A percentile compares a stretch with the other conserved stretches of the same genome.
phyloP scores from a whole-genome alignment of 495 filamentous ascomycete species.

The Aspergillus asperescens region DNA sequence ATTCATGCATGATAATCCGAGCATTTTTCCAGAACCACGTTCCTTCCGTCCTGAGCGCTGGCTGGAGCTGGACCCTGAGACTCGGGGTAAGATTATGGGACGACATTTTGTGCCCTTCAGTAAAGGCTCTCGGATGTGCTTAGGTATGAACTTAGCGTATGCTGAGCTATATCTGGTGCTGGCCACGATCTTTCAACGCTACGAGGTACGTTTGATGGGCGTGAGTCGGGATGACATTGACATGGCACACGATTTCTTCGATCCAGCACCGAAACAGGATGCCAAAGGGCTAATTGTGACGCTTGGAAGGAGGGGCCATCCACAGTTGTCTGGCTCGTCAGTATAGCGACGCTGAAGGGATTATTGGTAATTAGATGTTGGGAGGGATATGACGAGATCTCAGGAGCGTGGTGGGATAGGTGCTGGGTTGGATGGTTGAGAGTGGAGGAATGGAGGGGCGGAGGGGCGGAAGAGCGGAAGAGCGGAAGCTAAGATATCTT shows the following conservation, averaged over 20 bases:
- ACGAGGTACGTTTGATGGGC: constrained; percentile 30
- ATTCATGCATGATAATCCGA: constrained; percentile 7
- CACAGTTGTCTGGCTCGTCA: too few relatives aligned
- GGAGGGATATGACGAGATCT: too few relatives aligned
- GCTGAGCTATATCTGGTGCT: constrained; percentile 33
- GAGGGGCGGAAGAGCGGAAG: too few relatives aligned
- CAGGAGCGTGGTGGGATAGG: too few relatives aligned
- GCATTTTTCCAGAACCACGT: background rate
- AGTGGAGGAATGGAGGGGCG: too few relatives aligned
- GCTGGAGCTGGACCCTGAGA: background rate
- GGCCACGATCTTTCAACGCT: constrained; percentile 26
- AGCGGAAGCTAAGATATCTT: too few relatives aligned
- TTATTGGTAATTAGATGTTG: too few relatives aligned
- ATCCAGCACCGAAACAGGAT: constrained; percentile 28
- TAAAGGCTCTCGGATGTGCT: constrained; percentile 8
- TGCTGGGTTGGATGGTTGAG: too few relatives aligned
- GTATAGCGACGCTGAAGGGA: too few relatives aligned
- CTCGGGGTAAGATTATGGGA: background rate
- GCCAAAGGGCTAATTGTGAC: constrained; percentile 27
- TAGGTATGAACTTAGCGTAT: constrained; percentile 9
- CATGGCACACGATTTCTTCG: constrained; percentile 33
- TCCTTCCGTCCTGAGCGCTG: constrained; percentile 8
- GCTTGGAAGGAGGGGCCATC: background rate
- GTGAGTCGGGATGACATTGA: constrained; percentile 34
- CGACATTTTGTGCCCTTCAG: constrained; percentile 10